phyloP scores from a whole-genome alignment of 768 basidiomycete species.

The Candolleomyces efflorescens region DNA sequence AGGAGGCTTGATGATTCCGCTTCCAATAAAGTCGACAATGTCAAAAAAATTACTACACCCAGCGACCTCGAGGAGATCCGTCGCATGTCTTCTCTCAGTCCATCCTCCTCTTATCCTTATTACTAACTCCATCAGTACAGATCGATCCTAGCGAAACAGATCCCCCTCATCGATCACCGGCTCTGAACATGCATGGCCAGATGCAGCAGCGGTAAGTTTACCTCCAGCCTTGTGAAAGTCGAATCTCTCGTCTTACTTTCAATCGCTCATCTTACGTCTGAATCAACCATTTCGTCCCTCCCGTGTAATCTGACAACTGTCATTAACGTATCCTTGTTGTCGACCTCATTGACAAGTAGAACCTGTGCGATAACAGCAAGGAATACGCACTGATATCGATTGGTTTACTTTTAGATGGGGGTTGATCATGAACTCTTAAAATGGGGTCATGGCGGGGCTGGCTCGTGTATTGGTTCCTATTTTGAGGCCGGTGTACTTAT shows the following conservation, averaged over 20 bases:
- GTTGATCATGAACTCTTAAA: constrained; percentile 77
- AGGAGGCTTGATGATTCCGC: constrained; percentile 72
- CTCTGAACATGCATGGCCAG: constrained; percentile 87
- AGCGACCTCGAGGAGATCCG: constrained; percentile 89
- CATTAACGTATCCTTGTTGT: constrained; percentile 28
- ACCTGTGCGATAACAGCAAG: constrained; percentile 81
- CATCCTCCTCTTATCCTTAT: constrained; percentile 1
- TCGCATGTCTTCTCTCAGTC: constrained; percentile 43
- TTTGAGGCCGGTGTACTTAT: constrained; percentile 65
- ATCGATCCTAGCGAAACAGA: constrained; percentile 70
- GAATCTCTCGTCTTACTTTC: constrained; percentile 68
- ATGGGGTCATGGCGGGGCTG: constrained; percentile 72
- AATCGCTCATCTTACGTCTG: constrained; percentile 46
- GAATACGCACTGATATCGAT: constrained; percentile 76
- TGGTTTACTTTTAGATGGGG: constrained; percentile 75
- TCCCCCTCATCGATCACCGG: constrained; percentile 83
- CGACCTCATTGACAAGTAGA: constrained; percentile 20
- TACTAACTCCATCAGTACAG: constrained; percentile 36
- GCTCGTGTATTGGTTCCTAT: constrained; percentile 61
- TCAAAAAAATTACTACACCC: constrained; percentile 91
- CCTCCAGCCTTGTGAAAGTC: constrained; percentile 58
- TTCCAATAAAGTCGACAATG: constrained; percentile 70
- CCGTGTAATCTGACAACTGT: constrained; percentile 27
- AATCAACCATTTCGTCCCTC: constrained; percentile 30
- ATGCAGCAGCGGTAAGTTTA: constrained; percentile 86